These are phyloP conservation scores for Wallacemonas rigidus DNA, from an alignment of 208 protist species.

Conservation along the genomic window DNA sequence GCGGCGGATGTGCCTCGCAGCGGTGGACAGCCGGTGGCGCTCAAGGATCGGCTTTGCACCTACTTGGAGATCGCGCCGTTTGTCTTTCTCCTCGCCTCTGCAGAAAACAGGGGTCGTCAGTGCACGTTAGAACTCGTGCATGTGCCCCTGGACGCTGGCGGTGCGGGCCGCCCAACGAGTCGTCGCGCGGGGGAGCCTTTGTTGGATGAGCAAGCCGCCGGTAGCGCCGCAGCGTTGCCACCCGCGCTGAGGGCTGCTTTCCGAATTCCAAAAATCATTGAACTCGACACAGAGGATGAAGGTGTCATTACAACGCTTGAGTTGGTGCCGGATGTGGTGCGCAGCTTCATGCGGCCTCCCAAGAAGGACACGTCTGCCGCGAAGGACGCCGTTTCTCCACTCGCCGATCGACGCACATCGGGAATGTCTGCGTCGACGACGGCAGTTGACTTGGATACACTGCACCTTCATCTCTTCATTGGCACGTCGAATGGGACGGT, in stretches of 20 bases:
- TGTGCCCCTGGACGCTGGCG: background rate
- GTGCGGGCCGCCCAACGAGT: background rate
- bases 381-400: slow-evolving; percentile 9
- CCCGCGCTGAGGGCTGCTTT: slow-evolving; percentile 38
- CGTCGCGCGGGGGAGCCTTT: background rate
- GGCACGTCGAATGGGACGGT: slow-evolving; percentile 82
- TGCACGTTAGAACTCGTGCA: slow-evolving; percentile 62
- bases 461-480: slow-evolving; percentile 85
- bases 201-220: slow-evolving; percentile 5
- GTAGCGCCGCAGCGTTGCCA: slow-evolving; percentile 1
- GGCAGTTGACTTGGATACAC: slow-evolving; percentile 12
- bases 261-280: slow-evolving; percentile 49
- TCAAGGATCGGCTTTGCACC: slow-evolving; percentile 20
- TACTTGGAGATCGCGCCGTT: slow-evolving; percentile 45
- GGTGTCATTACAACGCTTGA: slow-evolving; percentile 64
- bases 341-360: background rate
- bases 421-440: background rate
- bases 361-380: background rate
- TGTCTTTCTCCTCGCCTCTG: slow-evolving; percentile 63
- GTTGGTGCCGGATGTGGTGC: slow-evolving; percentile 43
- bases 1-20: background rate
- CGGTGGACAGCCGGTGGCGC: background rate
- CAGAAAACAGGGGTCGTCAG: slow-evolving; percentile 40
- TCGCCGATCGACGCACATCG: background rate
- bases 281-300: slow-evolving; percentile 66